Base-by-base conservation (phyloP, 2,329 filamentous ascomycete genomes). In the Calonectria leucothoes region DNA sequence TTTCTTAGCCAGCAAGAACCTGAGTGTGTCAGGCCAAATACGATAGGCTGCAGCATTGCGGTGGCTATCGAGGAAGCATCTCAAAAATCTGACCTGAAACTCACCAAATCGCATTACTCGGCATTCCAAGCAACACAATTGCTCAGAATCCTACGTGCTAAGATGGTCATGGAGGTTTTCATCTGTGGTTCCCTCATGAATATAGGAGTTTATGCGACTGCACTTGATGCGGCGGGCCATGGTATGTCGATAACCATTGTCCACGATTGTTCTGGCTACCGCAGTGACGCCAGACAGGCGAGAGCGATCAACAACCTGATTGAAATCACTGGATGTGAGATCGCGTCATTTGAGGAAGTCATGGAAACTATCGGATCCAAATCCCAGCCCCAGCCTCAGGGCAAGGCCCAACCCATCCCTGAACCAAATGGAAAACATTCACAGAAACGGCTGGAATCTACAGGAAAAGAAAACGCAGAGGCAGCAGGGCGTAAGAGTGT, bases 161-260 rank as follows among this genome's bases (percentile, higher is more conserved):
- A 93, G 75, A 93, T 98, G 77, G 92, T 98, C 72, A 98, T 95
- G 2, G 94, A 98, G 80, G 87, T 99, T 15, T 98, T 94, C 84
- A 91, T 98, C 29, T 97, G 94, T 80, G 97, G 97, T 27, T 93
- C 94, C 55, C 89, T 98, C 63, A 94, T 93, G 52, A 98, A 98
- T 80, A 88, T 97, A 42, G 96, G 95, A 37, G 93, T 98, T 59
- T 95, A 97, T 82, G 96, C 97, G 10, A 98, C 96, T 1, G 95
- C 95, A 4, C 89, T 98, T 75, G 97, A 98, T 81, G 97, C 96
- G 14, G 96, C 95, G 2, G 91, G 94, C 25, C 94, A 98, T 83
- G 97, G 96, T 6, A 92, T 98, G 80, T 89, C 91, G n/a, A 95
- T 98, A 80, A 97, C 94, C 6, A 87, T 98, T 15, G 87, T 98